Evolutionary conservation across 192 early-diverging fungal genomes (phyloP).

Genomic region (Piromyces finnis): DNA sequence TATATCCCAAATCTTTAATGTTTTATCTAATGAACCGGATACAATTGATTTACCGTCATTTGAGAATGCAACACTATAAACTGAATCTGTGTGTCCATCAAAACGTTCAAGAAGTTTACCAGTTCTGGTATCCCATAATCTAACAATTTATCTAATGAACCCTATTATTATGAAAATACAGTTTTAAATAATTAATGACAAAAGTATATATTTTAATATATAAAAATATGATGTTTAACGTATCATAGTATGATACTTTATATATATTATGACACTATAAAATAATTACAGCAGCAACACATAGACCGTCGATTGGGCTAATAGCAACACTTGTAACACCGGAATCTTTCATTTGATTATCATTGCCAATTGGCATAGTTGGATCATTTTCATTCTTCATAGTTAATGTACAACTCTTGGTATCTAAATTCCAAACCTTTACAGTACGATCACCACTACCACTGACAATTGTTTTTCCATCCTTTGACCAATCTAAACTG

Average conservation of each 20-base stretch:
- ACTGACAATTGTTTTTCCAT: slow-evolving; percentile 75
- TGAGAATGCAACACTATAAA: slow-evolving; percentile 88
- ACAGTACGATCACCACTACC: slow-evolving; percentile 70
- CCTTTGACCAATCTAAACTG: slow-evolving; percentile 78
- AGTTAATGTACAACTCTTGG: slow-evolving; percentile 48
- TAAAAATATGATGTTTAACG: too few relatives aligned
- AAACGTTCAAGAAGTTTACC: slow-evolving; percentile 70
- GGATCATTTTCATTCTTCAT: slow-evolving; percentile 57
- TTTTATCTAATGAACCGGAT: slow-evolving; percentile 81
- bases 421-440: slow-evolving; percentile 61
- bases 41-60: slow-evolving; percentile 82
- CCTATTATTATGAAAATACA: too few relatives aligned
- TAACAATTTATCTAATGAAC: slow-evolving; percentile 84
- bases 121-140: slow-evolving; percentile 74
- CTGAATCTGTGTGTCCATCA: slow-evolving; percentile 87
- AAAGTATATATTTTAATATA: too few relatives aligned
- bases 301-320: slow-evolving; percentile 58
- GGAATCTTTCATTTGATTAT: slow-evolving; percentile 52
- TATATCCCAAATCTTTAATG: slow-evolving; percentile 83
- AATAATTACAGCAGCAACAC: slow-evolving; percentile 50
- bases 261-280: too few relatives aligned
- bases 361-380: background rate
- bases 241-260: too few relatives aligned
- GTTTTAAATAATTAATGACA: too few relatives aligned
- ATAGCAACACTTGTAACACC: slow-evolving; percentile 93